Evolutionary conservation across 495 filamentous ascomycete species (phyloP).

Genomic region (Glonium stellatum): DNA sequence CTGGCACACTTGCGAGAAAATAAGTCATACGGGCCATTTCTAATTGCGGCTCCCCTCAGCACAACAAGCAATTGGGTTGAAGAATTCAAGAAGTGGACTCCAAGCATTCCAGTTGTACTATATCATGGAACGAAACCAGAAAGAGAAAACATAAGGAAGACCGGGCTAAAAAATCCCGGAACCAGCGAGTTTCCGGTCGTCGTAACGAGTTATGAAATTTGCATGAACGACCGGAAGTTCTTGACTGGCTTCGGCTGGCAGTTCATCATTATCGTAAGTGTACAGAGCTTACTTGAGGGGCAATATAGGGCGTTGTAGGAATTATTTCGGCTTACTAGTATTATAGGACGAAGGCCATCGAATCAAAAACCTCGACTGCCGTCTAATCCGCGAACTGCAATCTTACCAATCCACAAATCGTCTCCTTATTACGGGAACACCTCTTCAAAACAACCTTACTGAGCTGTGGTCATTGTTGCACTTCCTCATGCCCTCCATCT

Average conservation of each 20-base stretch:
- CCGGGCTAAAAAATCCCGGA: slow-evolving; percentile 53
- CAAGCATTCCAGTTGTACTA: slow-evolving; percentile 73
- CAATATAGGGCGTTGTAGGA: neutral
- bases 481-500: slow-evolving; percentile 87
- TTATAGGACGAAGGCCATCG: slow-evolving; percentile 85
- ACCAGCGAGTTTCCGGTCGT: slow-evolving; percentile 76
- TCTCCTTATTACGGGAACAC: slow-evolving; percentile 89
- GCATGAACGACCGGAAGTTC: slow-evolving; percentile 78
- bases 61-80: slow-evolving; percentile 96
- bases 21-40: slow-evolving; percentile 76
- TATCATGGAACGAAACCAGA: slow-evolving; percentile 80
- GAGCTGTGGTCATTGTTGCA: slow-evolving; percentile 94
- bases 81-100: slow-evolving; percentile 86
- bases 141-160: slow-evolving; percentile 62
- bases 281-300: neutral
- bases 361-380: slow-evolving; percentile 93
- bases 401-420: slow-evolving; percentile 83
- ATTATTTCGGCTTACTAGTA: slow-evolving; percentile 5
- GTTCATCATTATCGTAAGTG: slow-evolving; percentile 83
- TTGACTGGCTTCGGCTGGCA: slow-evolving; percentile 83
- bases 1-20: slow-evolving; percentile 84
- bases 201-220: slow-evolving; percentile 91
- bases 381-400: slow-evolving; percentile 78
- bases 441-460: slow-evolving; percentile 89
- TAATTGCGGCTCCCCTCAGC: slow-evolving; percentile 84